These are phyloP conservation scores for Suhomyces sp. DNA, from an alignment of 805 yeast species.

Conservation along the genomic window DNA sequence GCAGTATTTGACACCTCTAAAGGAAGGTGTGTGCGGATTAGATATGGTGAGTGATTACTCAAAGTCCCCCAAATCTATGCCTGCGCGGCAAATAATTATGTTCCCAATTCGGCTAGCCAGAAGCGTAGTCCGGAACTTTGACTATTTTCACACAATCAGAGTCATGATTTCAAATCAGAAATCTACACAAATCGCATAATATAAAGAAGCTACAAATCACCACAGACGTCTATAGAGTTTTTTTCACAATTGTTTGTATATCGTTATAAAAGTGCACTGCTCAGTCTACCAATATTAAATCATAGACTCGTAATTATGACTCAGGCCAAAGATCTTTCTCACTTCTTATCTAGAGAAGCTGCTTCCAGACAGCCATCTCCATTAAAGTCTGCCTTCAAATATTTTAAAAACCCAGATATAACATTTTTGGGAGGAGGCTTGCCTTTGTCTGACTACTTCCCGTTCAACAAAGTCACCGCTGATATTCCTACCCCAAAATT, in stretches of 20 bases:
- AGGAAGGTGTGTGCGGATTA: not conserved
- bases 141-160: not conserved
- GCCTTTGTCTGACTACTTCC: slow-evolving; percentile 88
- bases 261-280: not conserved
- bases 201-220: not conserved
- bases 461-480: slow-evolving; percentile 74
- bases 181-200: not conserved
- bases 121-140: not conserved
- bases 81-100: not conserved
- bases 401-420: slow-evolving; percentile 68
- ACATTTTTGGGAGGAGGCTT: slow-evolving; percentile 94
- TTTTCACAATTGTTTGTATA: not conserved
- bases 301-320: slow-evolving; percentile 15
- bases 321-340: slow-evolving; percentile 65
- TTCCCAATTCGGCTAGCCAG: not conserved
- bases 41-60: not conserved
- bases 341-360: slow-evolving; percentile 76
- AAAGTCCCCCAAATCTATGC: not conserved
- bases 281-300: not conserved
- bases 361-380: slow-evolving; percentile 73
- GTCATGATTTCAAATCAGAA: not conserved
- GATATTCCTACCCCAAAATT: slow-evolving; percentile 81
- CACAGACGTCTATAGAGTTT: not conserved
- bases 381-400: slow-evolving; percentile 79
- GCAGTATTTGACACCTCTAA: not conserved